A percentile compares a stretch with the other conserved stretches of the same genome.
These are phyloP conservation scores for Amphichorda felina DNA, from an alignment of 2,329 filamentous ascomycete species.

Conservation along the genomic window DNA sequence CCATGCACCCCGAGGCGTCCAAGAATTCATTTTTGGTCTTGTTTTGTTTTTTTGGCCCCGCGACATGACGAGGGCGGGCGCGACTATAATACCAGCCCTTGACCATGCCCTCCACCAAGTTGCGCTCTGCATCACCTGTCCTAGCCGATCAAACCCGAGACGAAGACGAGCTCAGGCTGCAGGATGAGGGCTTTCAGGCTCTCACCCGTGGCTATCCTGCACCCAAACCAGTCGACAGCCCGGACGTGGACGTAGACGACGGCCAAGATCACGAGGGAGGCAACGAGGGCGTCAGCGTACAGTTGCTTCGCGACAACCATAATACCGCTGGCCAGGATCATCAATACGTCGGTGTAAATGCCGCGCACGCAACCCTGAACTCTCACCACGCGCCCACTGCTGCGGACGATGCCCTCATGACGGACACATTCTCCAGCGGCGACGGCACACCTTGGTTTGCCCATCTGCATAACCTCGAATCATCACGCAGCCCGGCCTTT, in stretches of 20 bases:
- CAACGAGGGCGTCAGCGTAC: no score
- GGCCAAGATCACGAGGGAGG: slow-evolving; percentile 2
- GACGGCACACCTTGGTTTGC: no score
- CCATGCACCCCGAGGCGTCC: no score
- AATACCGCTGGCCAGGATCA: neutral
- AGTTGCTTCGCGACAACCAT: neutral
- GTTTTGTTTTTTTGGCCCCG: neutral
- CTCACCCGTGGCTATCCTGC: slow-evolving; percentile 2
- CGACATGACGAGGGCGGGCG: neutral
- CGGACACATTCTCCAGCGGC: no score
- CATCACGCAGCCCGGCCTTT: neutral
- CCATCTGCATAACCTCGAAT: neutral
- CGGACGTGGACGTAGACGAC: neutral
- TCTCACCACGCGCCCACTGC: no score
- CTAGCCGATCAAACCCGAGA: slow-evolving; percentile 8
- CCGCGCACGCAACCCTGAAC: no score
- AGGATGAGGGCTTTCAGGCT: slow-evolving; percentile 10
- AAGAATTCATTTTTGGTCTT: no score
- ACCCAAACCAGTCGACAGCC: neutral
- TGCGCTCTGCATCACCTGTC: slow-evolving; percentile 9
- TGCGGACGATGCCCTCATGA: no score
- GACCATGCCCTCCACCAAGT: slow-evolving; percentile 8
- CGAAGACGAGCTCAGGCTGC: slow-evolving; percentile 6
- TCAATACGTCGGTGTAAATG: no score
- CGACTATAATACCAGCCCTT: neutral